Percentiles rank a stretch among this genome's conserved stretches.
Conservation (phyloP, 768 basidiomycete species). For the Podaxis sp. region DNA sequence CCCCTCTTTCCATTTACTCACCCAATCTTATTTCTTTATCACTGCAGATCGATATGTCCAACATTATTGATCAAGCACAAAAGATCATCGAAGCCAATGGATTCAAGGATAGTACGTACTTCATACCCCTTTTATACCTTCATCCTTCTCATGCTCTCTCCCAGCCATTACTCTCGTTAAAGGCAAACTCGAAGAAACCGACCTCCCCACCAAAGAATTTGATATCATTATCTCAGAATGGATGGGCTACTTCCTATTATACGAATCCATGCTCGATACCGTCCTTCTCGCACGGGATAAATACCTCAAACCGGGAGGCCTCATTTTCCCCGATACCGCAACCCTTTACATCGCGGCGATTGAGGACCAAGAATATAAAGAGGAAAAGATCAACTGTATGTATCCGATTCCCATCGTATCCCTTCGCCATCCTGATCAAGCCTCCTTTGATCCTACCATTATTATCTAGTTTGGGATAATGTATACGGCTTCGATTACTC, state of each 20-base stretch:
- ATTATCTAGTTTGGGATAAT: slow-evolving; percentile 93
- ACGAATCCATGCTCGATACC: slow-evolving; percentile 99
- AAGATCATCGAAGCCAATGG: slow-evolving; percentile 97
- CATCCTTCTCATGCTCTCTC: slow-evolving; percentile 14
- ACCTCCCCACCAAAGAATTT: slow-evolving; percentile 86
- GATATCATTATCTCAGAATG: slow-evolving; percentile 99
- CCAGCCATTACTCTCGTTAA: slow-evolving; percentile 95
- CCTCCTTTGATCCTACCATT: slow-evolving; percentile 4
- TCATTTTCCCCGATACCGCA: slow-evolving; percentile 96
- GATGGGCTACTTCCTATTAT: slow-evolving; percentile 99
- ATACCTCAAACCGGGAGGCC: slow-evolving; percentile 87
- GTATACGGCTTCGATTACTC: slow-evolving; percentile 99
- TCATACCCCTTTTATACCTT: not conserved
- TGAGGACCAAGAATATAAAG: slow-evolving; percentile 99
- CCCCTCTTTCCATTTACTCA: slow-evolving; percentile 7
- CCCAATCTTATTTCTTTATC: slow-evolving; percentile 19
- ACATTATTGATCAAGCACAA: slow-evolving; percentile 98
- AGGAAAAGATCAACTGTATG: slow-evolving; percentile 99
- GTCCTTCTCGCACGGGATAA: slow-evolving; percentile 96
- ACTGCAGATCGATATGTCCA: slow-evolving; percentile 96
- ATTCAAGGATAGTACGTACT: slow-evolving; percentile 82
- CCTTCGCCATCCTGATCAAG: not conserved
- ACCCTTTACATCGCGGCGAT: slow-evolving; percentile 94
- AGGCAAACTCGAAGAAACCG: slow-evolving; percentile 94
- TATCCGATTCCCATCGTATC: slow-evolving; percentile 17